Percentiles rank a stretch among this genome's conserved stretches.
These are phyloP conservation scores for Cladophialophora immunda DNA, from an alignment of 2,329 filamentous ascomycete species.

Conservation along the genomic window DNA sequence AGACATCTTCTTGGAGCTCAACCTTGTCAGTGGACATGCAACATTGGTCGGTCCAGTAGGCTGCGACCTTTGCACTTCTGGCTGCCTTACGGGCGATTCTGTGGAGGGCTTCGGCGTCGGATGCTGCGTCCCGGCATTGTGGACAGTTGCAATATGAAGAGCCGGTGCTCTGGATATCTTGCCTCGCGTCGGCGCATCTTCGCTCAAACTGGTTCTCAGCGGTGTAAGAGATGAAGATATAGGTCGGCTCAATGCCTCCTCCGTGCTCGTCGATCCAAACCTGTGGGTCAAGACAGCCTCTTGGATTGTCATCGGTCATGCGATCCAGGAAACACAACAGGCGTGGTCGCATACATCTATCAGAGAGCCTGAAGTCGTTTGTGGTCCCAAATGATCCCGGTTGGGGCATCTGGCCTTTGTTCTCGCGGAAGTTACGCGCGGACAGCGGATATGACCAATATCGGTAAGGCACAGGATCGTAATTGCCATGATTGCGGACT, in stretches of 20 bases:
- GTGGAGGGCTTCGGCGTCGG: constrained; percentile 43
- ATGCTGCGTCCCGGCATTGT: constrained; percentile 9
- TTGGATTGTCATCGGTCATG: constrained; percentile 10
- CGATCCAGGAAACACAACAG: constrained; percentile 27
- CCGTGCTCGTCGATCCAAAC: constrained; percentile 23
- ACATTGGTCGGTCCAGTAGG: constrained; percentile 56
- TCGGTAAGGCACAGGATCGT: constrained; percentile 29
- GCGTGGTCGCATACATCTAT: constrained; percentile 24
- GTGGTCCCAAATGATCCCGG: background rate
- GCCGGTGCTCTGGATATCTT: constrained; percentile 17
- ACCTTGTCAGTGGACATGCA: constrained; percentile 51
- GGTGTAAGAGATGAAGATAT: constrained; percentile 33
- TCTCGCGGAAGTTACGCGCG: constrained; percentile 29
- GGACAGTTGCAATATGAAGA: constrained; percentile 23
- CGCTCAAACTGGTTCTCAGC: constrained; percentile 31
- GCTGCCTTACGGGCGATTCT: constrained; percentile 52
- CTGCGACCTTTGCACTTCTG: constrained; percentile 47
- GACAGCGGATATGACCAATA: constrained; percentile 28
- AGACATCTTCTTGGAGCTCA: constrained; percentile 49
- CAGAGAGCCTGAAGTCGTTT: constrained; percentile 20
- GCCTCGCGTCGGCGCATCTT: constrained; percentile 15
- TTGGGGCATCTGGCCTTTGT: constrained; percentile 14
- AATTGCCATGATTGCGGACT: constrained; percentile 27
- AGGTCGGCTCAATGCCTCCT: constrained; percentile 22
- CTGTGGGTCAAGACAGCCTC: constrained; percentile 21